These are phyloP conservation scores for Rhytidhysteron rufulum DNA, from an alignment of 2,329 filamentous ascomycete genomes.

Conservation along the genomic window DNA sequence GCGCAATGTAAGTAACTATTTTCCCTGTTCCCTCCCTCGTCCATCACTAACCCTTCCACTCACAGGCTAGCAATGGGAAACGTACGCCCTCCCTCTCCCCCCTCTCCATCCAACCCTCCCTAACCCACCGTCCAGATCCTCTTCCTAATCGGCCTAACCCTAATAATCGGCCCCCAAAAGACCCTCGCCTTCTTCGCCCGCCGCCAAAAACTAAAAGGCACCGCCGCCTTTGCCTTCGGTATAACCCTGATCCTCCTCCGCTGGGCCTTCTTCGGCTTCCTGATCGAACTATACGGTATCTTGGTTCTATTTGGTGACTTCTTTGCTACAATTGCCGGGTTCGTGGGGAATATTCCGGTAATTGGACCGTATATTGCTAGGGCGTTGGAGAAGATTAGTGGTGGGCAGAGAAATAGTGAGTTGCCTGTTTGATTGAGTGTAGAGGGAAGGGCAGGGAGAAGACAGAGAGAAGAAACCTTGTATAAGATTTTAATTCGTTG, in stretches of 20 bases:
- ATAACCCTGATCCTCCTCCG: conserved; percentile 80
- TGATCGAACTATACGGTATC: conserved; percentile 89
- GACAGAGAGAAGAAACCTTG: not conserved
- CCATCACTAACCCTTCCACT: conserved; percentile 4
- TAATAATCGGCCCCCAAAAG: conserved; percentile 90
- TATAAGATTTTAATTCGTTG: not conserved
- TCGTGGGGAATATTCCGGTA: conserved; percentile 79
- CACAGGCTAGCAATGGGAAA: conserved; percentile 94
- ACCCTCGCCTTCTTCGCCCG: conserved; percentile 93
- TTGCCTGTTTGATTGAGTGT: conserved; percentile 76
- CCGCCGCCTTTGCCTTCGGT: conserved; percentile 78
- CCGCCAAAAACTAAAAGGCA: conserved; percentile 87
- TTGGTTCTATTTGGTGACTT: conserved; percentile 94
- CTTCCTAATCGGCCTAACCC: conserved; percentile 92
- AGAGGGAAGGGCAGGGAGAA: not conserved
- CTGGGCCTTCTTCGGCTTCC: conserved; percentile 89
- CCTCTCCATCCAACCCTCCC: not conserved
- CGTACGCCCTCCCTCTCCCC: conserved; percentile 46
- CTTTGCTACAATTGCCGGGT: conserved; percentile 83
- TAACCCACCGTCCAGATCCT: conserved; percentile 64
- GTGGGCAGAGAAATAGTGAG: conserved; percentile 70
- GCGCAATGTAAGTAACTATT: conserved; percentile 69
- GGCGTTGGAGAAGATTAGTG: conserved; percentile 65
- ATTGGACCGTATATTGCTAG: conserved; percentile 81
- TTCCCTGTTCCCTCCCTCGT: not conserved